These are phyloP conservation scores for Penicillium nordicum DNA, from an alignment of 2,329 filamentous ascomycete genomes.

Conservation along the genomic window DNA sequence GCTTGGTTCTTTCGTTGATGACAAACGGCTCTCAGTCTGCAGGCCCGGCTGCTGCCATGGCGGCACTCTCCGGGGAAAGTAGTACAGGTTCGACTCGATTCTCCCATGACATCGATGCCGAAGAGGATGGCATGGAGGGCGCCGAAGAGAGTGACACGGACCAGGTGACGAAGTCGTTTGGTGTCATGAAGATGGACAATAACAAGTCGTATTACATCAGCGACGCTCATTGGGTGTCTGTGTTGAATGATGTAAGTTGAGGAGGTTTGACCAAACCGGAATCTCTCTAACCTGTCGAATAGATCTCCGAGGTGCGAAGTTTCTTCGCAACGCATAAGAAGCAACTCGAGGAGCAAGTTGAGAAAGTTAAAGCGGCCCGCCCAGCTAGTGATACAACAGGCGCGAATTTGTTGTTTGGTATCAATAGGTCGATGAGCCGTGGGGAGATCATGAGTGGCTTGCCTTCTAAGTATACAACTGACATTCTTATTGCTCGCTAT, in stretches of 20 bases:
- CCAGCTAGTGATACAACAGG: conserved; percentile 54
- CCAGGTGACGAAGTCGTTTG: conserved; percentile 68
- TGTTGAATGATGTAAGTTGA: conserved; percentile 62
- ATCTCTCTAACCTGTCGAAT: not conserved
- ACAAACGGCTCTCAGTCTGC: conserved; percentile 71
- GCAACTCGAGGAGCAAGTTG: conserved; percentile 77
- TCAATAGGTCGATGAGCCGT: conserved; percentile 65
- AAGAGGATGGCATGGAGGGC: conserved; percentile 59
- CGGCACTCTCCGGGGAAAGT: conserved; percentile 49
- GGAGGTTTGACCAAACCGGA: not conserved
- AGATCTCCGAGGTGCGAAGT: conserved; percentile 89
- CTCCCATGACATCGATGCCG: conserved; percentile 39
- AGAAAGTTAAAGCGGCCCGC: conserved; percentile 69
- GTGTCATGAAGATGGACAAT: conserved; percentile 79
- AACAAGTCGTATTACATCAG: conserved; percentile 76
- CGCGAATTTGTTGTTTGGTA: conserved; percentile 75
- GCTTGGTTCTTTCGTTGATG: conserved; percentile 89
- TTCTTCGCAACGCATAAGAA: conserved; percentile 86
- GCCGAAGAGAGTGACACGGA: conserved; percentile 65
- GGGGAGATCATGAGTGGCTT: conserved; percentile 75
- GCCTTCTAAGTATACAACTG: conserved; percentile 76
- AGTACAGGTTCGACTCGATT: conserved; percentile 39
- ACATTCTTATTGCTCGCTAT: conserved; percentile 81
- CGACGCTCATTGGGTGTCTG: conserved; percentile 77
- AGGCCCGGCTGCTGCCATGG: conserved; percentile 58